Evolutionary conservation across 805 yeast species (phyloP), one percentile per base, ranked within the genome.

Genomic region (Ogataea ramenticola): DNA sequence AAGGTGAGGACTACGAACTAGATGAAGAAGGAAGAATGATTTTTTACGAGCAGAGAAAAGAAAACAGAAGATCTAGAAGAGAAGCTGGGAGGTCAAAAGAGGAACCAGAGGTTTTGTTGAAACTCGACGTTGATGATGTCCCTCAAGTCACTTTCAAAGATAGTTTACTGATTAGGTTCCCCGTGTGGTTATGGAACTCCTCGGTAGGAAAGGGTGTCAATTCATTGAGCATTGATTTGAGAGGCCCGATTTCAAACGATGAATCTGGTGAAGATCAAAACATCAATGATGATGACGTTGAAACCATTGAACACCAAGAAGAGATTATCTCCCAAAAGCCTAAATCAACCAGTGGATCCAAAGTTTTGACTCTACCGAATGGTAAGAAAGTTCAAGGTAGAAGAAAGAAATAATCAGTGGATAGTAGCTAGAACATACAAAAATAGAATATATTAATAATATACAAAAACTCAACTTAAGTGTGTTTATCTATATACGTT

Each of bases 361-460:
- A 17, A 11, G 16, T 12, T 4, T 27, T 17, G 30, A 76, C 68
- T 41, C 64, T 80, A 46, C 82, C 83, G 10, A 80, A 80, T 53
- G 86, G 86, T 1, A 79, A 79, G 55, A 75, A 76, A 11, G 68
- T 77, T 3, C 62, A 64, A 42, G 47, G 60, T 32, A 17, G 40
- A 42, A 37, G 24, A 19, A 24, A 19, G 26, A 29, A 38, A 29
- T 36, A 36, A 24, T 7, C 6, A 24, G 27, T 10, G 6, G 10
- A 24, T 6, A 7, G 10, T 7, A 24, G 10, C 27, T n/a, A 24
- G 10, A 24, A 7, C 10, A 24, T 24, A 24, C 27, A 24, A 24
- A 24, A 24, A 24, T 24, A 24, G 27, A 24, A 24, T 24, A 24
- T 24, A 24, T 24, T 24, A 24, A 10, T 7, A 24, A 24, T 24